Base-by-base conservation (phyloP, 306 rosid genomes). In the Castanea sativa region DNA sequence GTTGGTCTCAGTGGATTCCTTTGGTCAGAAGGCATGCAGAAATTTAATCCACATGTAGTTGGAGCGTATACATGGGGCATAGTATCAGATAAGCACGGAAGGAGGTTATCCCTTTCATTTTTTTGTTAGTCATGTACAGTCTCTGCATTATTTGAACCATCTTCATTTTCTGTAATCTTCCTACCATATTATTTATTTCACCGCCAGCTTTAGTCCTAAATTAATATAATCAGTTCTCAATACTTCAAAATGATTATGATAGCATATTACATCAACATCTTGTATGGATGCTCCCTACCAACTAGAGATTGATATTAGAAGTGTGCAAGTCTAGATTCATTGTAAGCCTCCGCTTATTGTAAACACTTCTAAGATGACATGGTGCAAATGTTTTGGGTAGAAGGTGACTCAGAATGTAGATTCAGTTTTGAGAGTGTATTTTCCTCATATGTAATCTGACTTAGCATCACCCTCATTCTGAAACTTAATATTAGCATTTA, bases 41-140 rank as follows among this genome's bases (percentile, higher is more conserved):
- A 77, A 69, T 69, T 29, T 23, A 23, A 23, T 23, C 23, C 23
- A 23, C 23, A 23, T 23, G 23, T 95, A 70, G 61, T 93, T 32
- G 99, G 99, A 38, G 89, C 99, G 5, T 95, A 93, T 74, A 61
- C 98, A 15, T 95, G 97, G 98, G 98, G 99, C 82, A 84, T 93
- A 52, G 92, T 95, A 81, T 89, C 99, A 5, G 99, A 95, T 87
- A 89, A 82, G 75, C 85, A 90, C 13, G 98, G 99, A 71, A 86
- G 99, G 77, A 93, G 97, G 98, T 85, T 81, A 32, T 43, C 41
- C 76, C 6, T 13, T 71, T 16, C 15, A 55, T 77, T 52, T 73
- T 52, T 16, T 18, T 52, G 23, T 60, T 58, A 69, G 57, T 23
- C 23, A 23, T 64, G 51, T 68, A 11, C 13, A 33, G 29, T 53